Evolutionary conservation across 1,139 yeast species (phyloP).

Genomic region (Maudiozyma humilis): DNA sequence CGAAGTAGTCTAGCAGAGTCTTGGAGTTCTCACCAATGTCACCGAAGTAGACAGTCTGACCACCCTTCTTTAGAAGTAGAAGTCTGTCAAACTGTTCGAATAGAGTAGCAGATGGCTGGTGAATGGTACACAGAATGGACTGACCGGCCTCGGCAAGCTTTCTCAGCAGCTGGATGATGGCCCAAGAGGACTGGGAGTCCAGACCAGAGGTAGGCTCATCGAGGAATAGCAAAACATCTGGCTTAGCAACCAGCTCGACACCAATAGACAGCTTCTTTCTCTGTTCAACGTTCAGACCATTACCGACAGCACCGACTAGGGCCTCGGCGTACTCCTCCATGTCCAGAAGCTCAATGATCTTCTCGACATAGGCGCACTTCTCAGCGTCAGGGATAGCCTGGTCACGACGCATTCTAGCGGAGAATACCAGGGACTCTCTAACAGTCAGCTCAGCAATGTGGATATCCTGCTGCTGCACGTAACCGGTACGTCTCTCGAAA

Average conservation of each 20-base stretch:
- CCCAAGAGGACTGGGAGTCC: slow-evolving; percentile 50
- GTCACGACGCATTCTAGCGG: slow-evolving; percentile 50
- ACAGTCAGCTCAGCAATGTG: slow-evolving; percentile 48
- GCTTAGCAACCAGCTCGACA: slow-evolving; percentile 46
- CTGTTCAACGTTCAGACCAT: slow-evolving; percentile 55
- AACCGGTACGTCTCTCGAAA: slow-evolving; percentile 50
- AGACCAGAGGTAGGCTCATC: slow-evolving; percentile 50
- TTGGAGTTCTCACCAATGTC: slow-evolving; percentile 48
- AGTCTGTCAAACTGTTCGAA: slow-evolving; percentile 44
- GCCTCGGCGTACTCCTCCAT: slow-evolving; percentile 51
- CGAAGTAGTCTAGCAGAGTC: slow-evolving; percentile 42
- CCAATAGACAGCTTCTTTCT: slow-evolving; percentile 55
- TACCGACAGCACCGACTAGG: slow-evolving; percentile 46
- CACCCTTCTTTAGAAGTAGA: slow-evolving; percentile 40
- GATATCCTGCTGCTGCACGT: slow-evolving; percentile 55
- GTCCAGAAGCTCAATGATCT: slow-evolving; percentile 41
- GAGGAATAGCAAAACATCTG: slow-evolving; percentile 40
- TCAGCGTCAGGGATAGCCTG: slow-evolving; percentile 40
- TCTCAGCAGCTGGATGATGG: slow-evolving; percentile 40
- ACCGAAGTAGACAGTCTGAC: slow-evolving; percentile 54
- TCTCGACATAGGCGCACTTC: slow-evolving; percentile 44
- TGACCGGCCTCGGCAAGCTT: slow-evolving; percentile 45
- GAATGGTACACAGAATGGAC: slow-evolving; percentile 49
- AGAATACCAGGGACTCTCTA: slow-evolving; percentile 46
- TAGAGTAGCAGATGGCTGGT: slow-evolving; percentile 52